These are phyloP conservation scores for Astrocystis sublimbata DNA, from an alignment of 495 filamentous ascomycete species.

Conservation along the genomic window DNA sequence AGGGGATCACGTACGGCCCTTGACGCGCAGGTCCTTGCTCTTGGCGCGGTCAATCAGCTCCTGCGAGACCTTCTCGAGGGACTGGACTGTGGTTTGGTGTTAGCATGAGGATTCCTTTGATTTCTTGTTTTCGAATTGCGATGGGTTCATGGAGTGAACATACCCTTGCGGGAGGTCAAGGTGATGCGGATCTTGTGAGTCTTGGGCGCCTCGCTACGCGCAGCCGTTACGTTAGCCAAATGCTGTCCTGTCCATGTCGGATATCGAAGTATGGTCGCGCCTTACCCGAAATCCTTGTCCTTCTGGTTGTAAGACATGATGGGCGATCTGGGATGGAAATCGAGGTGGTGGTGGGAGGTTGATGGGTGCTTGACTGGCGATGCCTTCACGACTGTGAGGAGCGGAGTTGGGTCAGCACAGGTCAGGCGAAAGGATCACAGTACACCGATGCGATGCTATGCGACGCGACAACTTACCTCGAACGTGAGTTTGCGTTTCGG, in stretches of 20 bases:
- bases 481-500: slow-evolving; percentile 34
- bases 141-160: background rate
- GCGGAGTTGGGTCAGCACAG: slow-evolving; percentile 62
- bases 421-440: no score
- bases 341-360: slow-evolving; percentile 10
- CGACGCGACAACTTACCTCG: slow-evolving; percentile 6
- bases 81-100: slow-evolving; percentile 53
- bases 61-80: slow-evolving; percentile 97
- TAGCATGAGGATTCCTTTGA: slow-evolving; percentile 42
- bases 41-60: slow-evolving; percentile 99
- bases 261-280: background rate
- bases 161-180: slow-evolving; percentile 22
- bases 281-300: slow-evolving; percentile 80
- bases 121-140: no score
- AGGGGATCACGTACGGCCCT: slow-evolving; percentile 60
- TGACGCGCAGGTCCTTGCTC: slow-evolving; percentile 96
- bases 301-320: slow-evolving; percentile 95
- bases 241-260: background rate
- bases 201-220: slow-evolving; percentile 39
- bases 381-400: slow-evolving; percentile 63
- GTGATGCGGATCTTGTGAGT: slow-evolving; percentile 27
- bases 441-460: no score
- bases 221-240: background rate
- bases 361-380: slow-evolving; percentile 11
- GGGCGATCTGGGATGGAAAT: slow-evolving; percentile 39